phyloP scores from a whole-genome alignment of 257 asterid genomes.

The Misopates orontium region DNA sequence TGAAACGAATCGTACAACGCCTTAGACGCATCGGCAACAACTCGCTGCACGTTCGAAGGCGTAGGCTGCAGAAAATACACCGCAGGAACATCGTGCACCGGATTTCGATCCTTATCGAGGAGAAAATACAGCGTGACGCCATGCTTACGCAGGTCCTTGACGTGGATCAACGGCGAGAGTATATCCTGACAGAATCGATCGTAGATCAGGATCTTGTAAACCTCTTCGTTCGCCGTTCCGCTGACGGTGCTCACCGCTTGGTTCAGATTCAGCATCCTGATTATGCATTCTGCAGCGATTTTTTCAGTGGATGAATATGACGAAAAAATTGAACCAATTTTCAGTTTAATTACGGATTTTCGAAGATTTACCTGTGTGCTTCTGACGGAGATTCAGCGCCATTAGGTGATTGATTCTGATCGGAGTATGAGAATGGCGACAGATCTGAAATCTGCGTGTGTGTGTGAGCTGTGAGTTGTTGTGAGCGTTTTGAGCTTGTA shows the following conservation, averaged over 20 bases:
- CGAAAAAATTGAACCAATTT: neutral
- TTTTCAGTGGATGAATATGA: neutral
- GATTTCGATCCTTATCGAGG: conserved; percentile 93
- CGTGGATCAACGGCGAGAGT: conserved; percentile 93
- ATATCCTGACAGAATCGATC: conserved; percentile 91
- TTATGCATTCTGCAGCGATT: conserved; percentile 70
- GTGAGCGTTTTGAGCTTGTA: conserved; percentile 17
- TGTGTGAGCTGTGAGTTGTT: too few species aligned
- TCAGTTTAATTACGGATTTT: neutral
- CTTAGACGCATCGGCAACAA: conserved; percentile 68
- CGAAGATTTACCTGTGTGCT: conserved; percentile 66
- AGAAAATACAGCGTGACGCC: conserved; percentile 95
- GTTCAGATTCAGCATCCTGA: conserved; percentile 95
- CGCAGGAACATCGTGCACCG: conserved; percentile 96
- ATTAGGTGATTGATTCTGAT: conserved; percentile 32
- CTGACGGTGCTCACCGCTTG: conserved; percentile 64
- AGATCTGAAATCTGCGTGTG: conserved; percentile 28
- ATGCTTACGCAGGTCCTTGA: conserved; percentile 95
- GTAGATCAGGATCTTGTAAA: conserved; percentile 94
- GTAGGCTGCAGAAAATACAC: conserved; percentile 89
- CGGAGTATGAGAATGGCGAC: conserved; percentile 1
- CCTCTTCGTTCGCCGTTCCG: conserved; percentile 89
- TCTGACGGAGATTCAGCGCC: conserved; percentile 91
- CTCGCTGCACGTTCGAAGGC: conserved; percentile 64
- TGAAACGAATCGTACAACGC: conserved; percentile 85